These are phyloP conservation scores for Globisporangium cylindrosporum DNA, from an alignment of 352 stramenopile species.

Conservation along the genomic window DNA sequence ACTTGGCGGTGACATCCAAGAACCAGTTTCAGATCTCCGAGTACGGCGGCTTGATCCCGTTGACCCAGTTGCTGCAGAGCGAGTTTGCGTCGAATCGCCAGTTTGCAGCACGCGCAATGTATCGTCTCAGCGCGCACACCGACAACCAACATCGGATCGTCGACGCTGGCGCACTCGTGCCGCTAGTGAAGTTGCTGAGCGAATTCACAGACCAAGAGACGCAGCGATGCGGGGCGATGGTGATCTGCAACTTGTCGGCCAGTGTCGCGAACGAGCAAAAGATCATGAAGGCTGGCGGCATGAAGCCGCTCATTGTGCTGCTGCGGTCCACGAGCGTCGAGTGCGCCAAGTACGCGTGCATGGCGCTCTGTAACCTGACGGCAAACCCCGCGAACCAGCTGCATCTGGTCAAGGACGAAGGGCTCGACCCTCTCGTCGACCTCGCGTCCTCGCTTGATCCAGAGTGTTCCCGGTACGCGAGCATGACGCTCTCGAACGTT, in stretches of 20 bases:
- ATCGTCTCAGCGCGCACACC: conserved; percentile 78
- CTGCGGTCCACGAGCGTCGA: conserved; percentile 48
- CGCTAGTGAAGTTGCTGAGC: conserved; percentile 68
- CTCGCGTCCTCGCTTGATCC: conserved; percentile 62
- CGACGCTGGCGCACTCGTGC: conserved; percentile 72
- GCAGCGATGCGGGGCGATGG: conserved; percentile 78
- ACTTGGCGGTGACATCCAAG: conserved; percentile 89
- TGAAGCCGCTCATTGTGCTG: conserved; percentile 61
- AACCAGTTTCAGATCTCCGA: conserved; percentile 90
- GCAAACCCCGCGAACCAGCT: conserved; percentile 89
- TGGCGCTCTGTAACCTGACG: conserved; percentile 95
- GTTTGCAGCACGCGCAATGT: conserved; percentile 87
- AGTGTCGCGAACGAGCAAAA: conserved; percentile 69
- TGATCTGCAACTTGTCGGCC: conserved; percentile 84
- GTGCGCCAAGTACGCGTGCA: conserved; percentile 86
- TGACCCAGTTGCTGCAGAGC: conserved; percentile 78
- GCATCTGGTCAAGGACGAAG: conserved; percentile 82
- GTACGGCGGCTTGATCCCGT: conserved; percentile 78
- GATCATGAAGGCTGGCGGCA: conserved; percentile 74
- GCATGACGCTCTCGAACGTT: conserved; percentile 94
- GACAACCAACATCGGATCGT: conserved; percentile 90
- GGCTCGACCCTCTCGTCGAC: conserved; percentile 76
- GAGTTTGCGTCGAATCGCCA: conserved; percentile 69
- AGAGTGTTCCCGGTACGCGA: conserved; percentile 87
- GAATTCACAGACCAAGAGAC: conserved; percentile 54